These are phyloP conservation scores for Pelargonium australe DNA, from an alignment of 441 rosid species.

Conservation along the genomic window DNA sequence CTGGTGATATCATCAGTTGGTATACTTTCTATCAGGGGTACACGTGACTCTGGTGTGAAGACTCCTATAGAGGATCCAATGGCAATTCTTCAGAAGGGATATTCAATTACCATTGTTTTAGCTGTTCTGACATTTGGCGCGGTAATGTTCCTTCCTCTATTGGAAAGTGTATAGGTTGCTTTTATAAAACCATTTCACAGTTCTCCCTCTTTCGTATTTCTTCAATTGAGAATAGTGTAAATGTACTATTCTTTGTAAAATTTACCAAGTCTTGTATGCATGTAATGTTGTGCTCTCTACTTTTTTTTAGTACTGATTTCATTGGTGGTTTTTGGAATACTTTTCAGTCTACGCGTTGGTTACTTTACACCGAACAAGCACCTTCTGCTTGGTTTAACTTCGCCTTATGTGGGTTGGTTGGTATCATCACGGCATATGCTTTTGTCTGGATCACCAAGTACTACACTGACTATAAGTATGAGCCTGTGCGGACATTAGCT, in stretches of 20 bases:
- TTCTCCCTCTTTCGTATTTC: neutral
- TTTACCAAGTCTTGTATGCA: conserved; percentile 11
- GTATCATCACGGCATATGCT: conserved; percentile 82
- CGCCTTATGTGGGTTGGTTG: conserved; percentile 90
- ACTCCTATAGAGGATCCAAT: conserved; percentile 87
- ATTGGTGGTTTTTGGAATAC: conserved; percentile 20
- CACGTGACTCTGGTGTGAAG: conserved; percentile 69
- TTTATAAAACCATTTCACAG: conserved; percentile 4
- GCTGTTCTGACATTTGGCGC: conserved; percentile 80
- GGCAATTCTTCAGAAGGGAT: conserved; percentile 97
- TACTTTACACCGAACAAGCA: conserved; percentile 91
- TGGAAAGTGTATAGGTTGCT: neutral
- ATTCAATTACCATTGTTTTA: conserved; percentile 73
- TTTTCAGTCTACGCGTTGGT: conserved; percentile 89
- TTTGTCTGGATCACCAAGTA: conserved; percentile 94
- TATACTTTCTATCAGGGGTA: conserved; percentile 79
- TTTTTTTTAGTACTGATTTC: conserved; percentile 25
- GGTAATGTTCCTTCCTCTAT: conserved; percentile 47
- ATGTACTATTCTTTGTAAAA: conserved; percentile 3
- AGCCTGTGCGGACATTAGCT: conserved; percentile 85
- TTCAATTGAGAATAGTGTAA: neutral
- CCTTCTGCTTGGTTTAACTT: conserved; percentile 97
- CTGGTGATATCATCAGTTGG: conserved; percentile 90
- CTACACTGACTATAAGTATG: conserved; percentile 96
- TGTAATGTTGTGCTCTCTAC: conserved; percentile 11